A percentile compares a stretch with the other conserved stretches of the same genome.
Evolutionary conservation across 805 yeast genomes (phyloP).

Genomic region (Barnettozyma botsteinii): DNA sequence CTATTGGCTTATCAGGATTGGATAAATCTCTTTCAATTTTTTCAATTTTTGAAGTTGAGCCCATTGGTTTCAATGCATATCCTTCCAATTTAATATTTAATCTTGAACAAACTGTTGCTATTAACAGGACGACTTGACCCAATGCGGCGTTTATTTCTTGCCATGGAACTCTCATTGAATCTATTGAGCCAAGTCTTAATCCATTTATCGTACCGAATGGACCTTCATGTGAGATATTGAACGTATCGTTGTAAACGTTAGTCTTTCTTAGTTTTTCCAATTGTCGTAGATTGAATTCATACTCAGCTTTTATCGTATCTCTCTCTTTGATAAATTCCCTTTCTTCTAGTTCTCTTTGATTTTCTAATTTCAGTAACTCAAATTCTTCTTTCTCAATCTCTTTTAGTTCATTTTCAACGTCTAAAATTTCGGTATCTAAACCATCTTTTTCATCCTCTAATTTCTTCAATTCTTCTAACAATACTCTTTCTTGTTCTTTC

Average conservation of each 20-base stretch:
- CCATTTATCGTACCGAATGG: conserved; percentile 86
- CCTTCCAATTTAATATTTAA: conserved; percentile 49
- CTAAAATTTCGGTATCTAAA: conserved; percentile 19
- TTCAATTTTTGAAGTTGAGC: conserved; percentile 75
- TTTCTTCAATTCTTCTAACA: conserved; percentile 40
- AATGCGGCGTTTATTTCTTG: conserved; percentile 87
- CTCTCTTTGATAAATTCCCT: conserved; percentile 46
- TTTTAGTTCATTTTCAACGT: conserved; percentile 43
- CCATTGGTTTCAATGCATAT: conserved; percentile 73
- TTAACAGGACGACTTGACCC: conserved; percentile 72
- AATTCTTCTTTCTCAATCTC: conserved; percentile 43
- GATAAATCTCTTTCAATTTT: conserved; percentile 37
- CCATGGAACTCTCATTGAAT: conserved; percentile 67
- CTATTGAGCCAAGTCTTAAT: conserved; percentile 66
- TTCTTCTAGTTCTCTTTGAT: conserved; percentile 50
- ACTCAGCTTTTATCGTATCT: conserved; percentile 56
- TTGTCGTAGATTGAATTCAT: conserved; percentile 56
- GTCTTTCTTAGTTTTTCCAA: conserved; percentile 66
- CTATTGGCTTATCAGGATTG: conserved; percentile 29
- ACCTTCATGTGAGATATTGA: conserved; percentile 79
- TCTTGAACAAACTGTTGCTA: conserved; percentile 57
- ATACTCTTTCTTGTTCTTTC: conserved; percentile 37
- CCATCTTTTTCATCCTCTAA: conserved; percentile 36
- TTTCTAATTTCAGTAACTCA: conserved; percentile 43
- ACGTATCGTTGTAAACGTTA: conserved; percentile 79